Evolutionary conservation across 768 basidiomycete genomes (phyloP), one percentile per base, ranked within the genome.

Genomic region (Auriscalpium vulgare): DNA sequence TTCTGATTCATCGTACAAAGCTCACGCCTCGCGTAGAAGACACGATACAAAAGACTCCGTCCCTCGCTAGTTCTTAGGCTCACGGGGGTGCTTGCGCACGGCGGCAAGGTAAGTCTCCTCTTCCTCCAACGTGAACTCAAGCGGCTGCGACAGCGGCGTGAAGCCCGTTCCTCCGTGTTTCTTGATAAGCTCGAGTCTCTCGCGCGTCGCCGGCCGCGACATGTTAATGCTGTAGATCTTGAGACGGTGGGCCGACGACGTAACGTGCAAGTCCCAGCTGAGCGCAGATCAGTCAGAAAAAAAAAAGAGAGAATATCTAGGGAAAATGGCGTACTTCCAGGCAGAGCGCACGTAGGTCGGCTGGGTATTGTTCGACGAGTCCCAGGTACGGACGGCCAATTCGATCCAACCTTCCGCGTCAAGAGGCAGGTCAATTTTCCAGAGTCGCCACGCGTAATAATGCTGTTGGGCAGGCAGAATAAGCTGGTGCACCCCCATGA

Each of bases 371-470:
- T 77, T 77, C 8, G 78, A 77, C n/a, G 77, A 78, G 59, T 81
- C 79, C 79, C 80, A 82, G 0, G 76, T 75, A 50, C 79, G 75
- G 19, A 77, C 78, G 55, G 76, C 77, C 67, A 81, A 76, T 59
- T 81, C 79, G 38, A 80, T 71, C 78, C 79, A 81, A 6, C 79
- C 79, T 59, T 82, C 78, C 4, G 78, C 79, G 44, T 78, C 76
- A 40, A 80, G 75, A 6, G 78, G 79, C 0, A 81, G 53, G 11
- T 75, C 71, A 45, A 79, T 75, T 58, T 71, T 75, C 80, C 79
- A 81, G 14, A 81, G 69, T 47, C 80, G 65, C 78, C 77, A 81
- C 0, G 79, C 78, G 53, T 79, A 72, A 62, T 80, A 82, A 59
- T 80, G 76, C 76, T 79, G 50, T 19, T 2, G 38, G 3, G 47